phyloP scores from a whole-genome alignment of 805 yeast species.

The Candida odintsovae region DNA sequence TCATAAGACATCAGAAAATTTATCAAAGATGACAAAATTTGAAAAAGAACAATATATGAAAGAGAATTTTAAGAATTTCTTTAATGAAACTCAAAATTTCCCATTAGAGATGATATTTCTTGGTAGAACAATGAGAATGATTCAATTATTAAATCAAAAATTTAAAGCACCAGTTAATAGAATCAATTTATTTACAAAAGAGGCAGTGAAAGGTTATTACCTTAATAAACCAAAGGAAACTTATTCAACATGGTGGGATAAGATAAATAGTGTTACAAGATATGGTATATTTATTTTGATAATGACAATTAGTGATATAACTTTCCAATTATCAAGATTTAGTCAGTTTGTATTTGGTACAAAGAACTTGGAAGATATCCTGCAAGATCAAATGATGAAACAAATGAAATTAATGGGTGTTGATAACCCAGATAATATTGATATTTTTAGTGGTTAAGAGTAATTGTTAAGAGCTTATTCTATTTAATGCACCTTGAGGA shows the following conservation, averaged over 20 bases:
- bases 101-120: slow-evolving; percentile 63
- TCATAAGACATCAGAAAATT: slow-evolving; percentile 23
- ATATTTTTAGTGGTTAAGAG: slow-evolving; percentile 14
- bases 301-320: slow-evolving; percentile 18
- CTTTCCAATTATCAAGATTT: slow-evolving; percentile 14
- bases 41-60: slow-evolving; percentile 37
- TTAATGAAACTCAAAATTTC: slow-evolving; percentile 57
- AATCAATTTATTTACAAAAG: slow-evolving; percentile 52
- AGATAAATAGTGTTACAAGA: slow-evolving; percentile 10
- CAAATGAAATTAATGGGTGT: slow-evolving; percentile 23
- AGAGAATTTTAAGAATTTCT: slow-evolving; percentile 46
- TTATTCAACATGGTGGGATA: not conserved
- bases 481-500: too few relatives aligned
- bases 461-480: too few relatives aligned
- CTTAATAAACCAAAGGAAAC: slow-evolving; percentile 11
- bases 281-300: slow-evolving; percentile 16
- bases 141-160: slow-evolving; percentile 60
- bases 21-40: slow-evolving; percentile 29
- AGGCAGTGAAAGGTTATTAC: slow-evolving; percentile 36
- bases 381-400: slow-evolving; percentile 16
- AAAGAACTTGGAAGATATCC: slow-evolving; percentile 19
- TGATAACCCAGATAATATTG: slow-evolving; percentile 20
- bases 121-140: slow-evolving; percentile 67
- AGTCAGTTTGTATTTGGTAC: slow-evolving; percentile 17
- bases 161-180: slow-evolving; percentile 75